Conservation (phyloP, 352 stramenopile genomes). For the Blastocystis sp. region DNA sequence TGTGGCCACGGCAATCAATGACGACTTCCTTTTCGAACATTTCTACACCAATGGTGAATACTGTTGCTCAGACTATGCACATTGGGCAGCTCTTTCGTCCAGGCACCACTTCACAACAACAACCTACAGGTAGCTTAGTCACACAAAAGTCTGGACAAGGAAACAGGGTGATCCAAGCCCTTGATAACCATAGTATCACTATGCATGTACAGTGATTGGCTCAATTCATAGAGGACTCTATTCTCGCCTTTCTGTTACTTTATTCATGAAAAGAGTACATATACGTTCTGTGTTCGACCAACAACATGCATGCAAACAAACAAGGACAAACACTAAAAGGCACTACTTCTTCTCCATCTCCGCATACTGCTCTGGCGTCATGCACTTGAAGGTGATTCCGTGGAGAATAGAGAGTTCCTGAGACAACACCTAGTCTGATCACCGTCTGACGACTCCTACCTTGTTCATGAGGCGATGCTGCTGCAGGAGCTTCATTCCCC, state of each 20-base stretch:
- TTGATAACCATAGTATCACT: not conserved
- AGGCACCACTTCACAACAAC: not conserved
- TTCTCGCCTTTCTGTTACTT: no score
- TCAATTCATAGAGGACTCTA: no score
- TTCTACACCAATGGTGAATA: conserved; percentile 3
- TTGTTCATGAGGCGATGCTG: conserved; percentile 51
- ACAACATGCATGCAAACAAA: not conserved
- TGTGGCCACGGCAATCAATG: conserved; percentile 92
- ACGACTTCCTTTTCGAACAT: conserved; percentile 62
- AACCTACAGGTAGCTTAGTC: not conserved
- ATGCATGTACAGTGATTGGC: not conserved
- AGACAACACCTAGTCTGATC: not conserved
- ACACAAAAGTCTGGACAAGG: not conserved
- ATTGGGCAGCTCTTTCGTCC: no score
- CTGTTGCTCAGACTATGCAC: no score
- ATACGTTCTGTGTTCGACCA: not conserved
- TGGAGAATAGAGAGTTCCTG: conserved; percentile 41
- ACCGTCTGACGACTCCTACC: not conserved
- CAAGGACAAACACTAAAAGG: not conserved
- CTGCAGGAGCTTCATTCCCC: conserved; percentile 44
- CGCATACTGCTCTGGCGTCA: conserved; percentile 51
- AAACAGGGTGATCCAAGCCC: not conserved
- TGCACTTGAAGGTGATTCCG: conserved; percentile 53
- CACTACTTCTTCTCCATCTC: conserved; percentile 10
- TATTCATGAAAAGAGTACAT: conserved; percentile 12